These are phyloP conservation scores for Wickerhamiella alocasiicola DNA, from an alignment of 805 yeast genomes.

Conservation along the genomic window DNA sequence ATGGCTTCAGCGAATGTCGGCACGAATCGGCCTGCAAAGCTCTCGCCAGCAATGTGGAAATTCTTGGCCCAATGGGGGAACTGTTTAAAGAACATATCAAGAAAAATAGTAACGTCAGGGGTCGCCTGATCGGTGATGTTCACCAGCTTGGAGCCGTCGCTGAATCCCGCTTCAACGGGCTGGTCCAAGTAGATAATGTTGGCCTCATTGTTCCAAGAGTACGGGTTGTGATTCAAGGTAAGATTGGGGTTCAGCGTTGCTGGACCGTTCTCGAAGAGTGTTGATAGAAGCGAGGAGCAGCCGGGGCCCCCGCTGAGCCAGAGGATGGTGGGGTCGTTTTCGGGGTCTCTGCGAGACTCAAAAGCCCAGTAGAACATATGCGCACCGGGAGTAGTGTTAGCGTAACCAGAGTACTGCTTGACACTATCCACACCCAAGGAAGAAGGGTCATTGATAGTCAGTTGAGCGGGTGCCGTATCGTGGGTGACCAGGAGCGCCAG, in stretches of 20 bases:
- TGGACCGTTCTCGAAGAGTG: constrained; percentile 90
- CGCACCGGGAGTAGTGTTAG: constrained; percentile 72
- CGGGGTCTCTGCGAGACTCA: constrained; percentile 76
- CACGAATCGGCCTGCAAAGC: constrained; percentile 90
- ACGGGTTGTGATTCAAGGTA: constrained; percentile 66
- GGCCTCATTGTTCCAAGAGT: constrained; percentile 89
- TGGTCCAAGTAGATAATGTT: constrained; percentile 87
- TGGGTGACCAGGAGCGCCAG: too few relatives aligned
- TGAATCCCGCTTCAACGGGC: constrained; percentile 90
- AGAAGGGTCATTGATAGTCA: too few relatives aligned
- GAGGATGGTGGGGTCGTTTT: constrained; percentile 68
- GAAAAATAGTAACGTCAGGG: constrained; percentile 75
- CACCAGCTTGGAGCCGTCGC: constrained; percentile 38
- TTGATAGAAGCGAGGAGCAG: constrained; percentile 89
- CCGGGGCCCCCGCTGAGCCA: constrained; percentile 98
- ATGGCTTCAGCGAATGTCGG: constrained; percentile 70
- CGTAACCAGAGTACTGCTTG: constrained; percentile 64
- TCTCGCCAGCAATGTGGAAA: constrained; percentile 90
- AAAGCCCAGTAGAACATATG: constrained; percentile 91
- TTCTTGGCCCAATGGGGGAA: constrained; percentile 62
- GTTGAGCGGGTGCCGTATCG: too few relatives aligned
- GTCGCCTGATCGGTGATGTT: constrained; percentile 46
- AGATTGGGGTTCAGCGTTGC: constrained; percentile 58
- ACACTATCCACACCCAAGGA: constrained; percentile 69
- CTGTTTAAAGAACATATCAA: constrained; percentile 74